phyloP scores from a whole-genome alignment of 23 red algal genomes.

The Gracilaria caudata region DNA sequence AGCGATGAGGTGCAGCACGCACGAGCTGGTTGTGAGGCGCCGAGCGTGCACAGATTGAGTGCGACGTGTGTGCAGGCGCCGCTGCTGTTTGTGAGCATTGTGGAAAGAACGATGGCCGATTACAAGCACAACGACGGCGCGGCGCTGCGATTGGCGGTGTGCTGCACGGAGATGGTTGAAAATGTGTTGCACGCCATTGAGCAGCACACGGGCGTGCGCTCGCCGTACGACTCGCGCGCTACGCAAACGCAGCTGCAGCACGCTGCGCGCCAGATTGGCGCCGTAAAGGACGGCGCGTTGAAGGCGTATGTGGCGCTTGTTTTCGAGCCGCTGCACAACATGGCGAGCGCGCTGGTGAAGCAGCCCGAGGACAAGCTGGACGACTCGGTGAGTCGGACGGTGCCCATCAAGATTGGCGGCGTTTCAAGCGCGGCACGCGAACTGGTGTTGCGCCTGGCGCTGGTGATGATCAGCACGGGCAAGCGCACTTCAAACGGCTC shows the following conservation, averaged over 20 bases:
- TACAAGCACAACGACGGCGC: background rate
- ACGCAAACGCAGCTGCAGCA: background rate
- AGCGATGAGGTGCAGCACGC: background rate
- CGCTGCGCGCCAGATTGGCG: background rate
- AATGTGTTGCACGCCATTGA: constrained; percentile 17
- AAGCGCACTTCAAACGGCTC: background rate
- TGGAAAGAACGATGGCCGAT: background rate
- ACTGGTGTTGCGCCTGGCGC: constrained; percentile 45
- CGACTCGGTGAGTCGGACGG: constrained; percentile 27
- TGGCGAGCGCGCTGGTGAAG: constrained; percentile 30
- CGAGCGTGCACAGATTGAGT: constrained; percentile 1
- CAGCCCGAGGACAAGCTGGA: constrained; percentile 27
- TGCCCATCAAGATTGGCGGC: constrained; percentile 42
- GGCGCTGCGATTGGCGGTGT: constrained; percentile 24
- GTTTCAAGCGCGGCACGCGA: constrained; percentile 36
- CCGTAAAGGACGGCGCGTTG: constrained; percentile 6
- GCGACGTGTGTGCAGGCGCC: constrained; percentile 37
- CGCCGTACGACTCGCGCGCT: constrained; percentile 9
- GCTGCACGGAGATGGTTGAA: constrained; percentile 25
- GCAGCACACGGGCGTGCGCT: background rate
- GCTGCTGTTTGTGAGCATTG: constrained; percentile 10
- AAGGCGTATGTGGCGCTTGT: constrained; percentile 36
- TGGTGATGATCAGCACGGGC: constrained; percentile 39
- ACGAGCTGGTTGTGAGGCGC: background rate
- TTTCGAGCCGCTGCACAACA: constrained; percentile 5